Evolutionary conservation across 129 eudicot species (phyloP).

Genomic region (Dittrichia graveolens): DNA sequence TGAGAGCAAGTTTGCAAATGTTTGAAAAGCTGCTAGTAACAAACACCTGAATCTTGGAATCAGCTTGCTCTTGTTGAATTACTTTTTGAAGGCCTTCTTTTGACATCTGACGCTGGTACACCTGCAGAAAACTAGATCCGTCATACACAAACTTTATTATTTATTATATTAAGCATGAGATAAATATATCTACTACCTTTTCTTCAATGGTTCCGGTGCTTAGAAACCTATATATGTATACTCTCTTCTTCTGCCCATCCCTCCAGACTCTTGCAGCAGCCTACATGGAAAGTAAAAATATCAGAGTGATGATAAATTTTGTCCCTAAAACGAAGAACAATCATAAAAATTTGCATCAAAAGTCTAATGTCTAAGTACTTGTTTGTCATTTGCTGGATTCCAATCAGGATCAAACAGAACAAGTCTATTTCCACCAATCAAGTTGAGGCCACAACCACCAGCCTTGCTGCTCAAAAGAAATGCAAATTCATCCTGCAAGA

Average conservation of each 20-base stretch:
- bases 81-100: slow-evolving; percentile 98
- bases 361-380: slow-evolving; percentile 42
- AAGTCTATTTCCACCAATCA: slow-evolving; percentile 96
- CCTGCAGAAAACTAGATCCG: slow-evolving; percentile 48
- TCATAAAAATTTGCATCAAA: background rate
- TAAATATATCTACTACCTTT: slow-evolving; percentile 51
- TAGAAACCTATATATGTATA: slow-evolving; percentile 92
- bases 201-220: slow-evolving; percentile 99
- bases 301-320: background rate
- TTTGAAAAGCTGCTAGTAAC: slow-evolving; percentile 11
- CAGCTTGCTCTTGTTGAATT: slow-evolving; percentile 87
- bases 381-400: slow-evolving; percentile 99
- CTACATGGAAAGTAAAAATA: slow-evolving; percentile 39
- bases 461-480: slow-evolving; percentile 99
- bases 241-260: slow-evolving; percentile 99
- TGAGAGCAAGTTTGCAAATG: slow-evolving; percentile 15
- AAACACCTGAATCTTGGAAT: slow-evolving; percentile 56
- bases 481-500: slow-evolving; percentile 93
- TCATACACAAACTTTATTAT: slow-evolving; percentile 27
- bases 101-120: slow-evolving; percentile 99
- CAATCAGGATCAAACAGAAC: slow-evolving; percentile 99
- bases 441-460: slow-evolving; percentile 98
- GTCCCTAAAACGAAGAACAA: background rate
- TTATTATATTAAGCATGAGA: slow-evolving; percentile 7
- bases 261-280: slow-evolving; percentile 99